These are phyloP conservation scores for Rhinocladiella similis DNA, from an alignment of 2,329 filamentous ascomycete genomes.

Conservation along the genomic window DNA sequence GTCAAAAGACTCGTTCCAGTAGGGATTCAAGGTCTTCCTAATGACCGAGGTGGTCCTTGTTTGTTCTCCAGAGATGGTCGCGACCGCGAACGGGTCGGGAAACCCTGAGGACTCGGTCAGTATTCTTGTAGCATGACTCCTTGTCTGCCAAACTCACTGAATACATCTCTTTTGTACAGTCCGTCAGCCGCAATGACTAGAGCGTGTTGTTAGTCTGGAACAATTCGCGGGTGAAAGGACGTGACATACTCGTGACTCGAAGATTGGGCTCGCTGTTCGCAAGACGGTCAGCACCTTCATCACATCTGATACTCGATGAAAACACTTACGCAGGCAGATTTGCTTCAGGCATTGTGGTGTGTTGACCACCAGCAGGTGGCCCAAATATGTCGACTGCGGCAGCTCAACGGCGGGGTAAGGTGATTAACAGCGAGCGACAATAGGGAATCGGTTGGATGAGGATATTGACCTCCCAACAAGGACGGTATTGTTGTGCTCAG, in stretches of 20 bases:
- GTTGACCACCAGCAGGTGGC: slow-evolving; percentile 18
- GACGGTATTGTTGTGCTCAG: neutral
- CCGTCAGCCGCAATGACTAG: slow-evolving; percentile 98
- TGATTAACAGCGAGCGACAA: neutral
- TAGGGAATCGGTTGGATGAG: neutral
- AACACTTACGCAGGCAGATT: slow-evolving; percentile 61
- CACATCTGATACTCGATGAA: slow-evolving; percentile 27
- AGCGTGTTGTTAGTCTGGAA: slow-evolving; percentile 22
- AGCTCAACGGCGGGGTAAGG: slow-evolving; percentile 21
- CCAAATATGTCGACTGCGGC: slow-evolving; percentile 9
- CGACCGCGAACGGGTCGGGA: slow-evolving; percentile 95
- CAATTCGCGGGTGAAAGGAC: slow-evolving; percentile 24
- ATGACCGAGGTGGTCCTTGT: slow-evolving; percentile 97
- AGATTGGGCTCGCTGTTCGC: slow-evolving; percentile 73
- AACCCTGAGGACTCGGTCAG: slow-evolving; percentile 64
- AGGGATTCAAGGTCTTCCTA: slow-evolving; percentile 97
- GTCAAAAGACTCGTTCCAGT: slow-evolving; percentile 99
- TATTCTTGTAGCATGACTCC: neutral
- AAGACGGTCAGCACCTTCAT: slow-evolving; percentile 17
- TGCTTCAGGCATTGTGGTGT: slow-evolving; percentile 51
- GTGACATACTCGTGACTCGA: slow-evolving; percentile 78
- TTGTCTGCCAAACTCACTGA: slow-evolving; percentile 66
- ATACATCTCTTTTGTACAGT: slow-evolving; percentile 98
- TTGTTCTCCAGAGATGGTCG: slow-evolving; percentile 95
- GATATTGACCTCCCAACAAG: neutral